Base-by-base conservation (phyloP, 345 rosid genomes). In the Punica granatum region DNA sequence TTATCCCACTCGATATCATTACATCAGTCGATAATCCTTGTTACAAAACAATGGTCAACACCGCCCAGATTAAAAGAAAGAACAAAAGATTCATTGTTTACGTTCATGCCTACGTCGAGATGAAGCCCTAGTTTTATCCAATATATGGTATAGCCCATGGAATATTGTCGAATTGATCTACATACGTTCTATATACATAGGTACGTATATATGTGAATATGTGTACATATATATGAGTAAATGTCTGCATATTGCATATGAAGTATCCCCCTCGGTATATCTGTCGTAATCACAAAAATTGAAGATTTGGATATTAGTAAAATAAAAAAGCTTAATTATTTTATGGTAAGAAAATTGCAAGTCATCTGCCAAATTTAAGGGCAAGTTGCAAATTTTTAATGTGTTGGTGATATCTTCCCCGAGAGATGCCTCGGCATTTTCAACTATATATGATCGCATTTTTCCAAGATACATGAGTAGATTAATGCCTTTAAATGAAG, bases 381-480 rank as follows among this genome's bases (percentile, higher is more conserved):
- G 59, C 59, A 53, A 53, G 30, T 53, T 25, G 59, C 59, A 53
- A 53, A 53, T 53, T 25, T n/a, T 46, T 46, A 46, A 46, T 46
- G 53, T 19, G 53, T 18, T n/a, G 53, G 1, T n/a, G 7, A 6
- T 13, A 41, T 41, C 44, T 41, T 11, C 44, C 44, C 2, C 2
- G 7, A 46, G 15, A 18, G 53, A 46, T 19, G 4, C 53, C 53
- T 46, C 0, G 53, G 53, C 19, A 23, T 46, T 19, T 46, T 53
- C 28, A 53, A n/a, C 59, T 53, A 11, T 25, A 8, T 5, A 37
- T 37, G 41, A 30, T 53, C 59, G 7, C 31, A 11, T 25, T 53
- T 53, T 25, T 25, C 59, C 7, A 21, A 53, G 21, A 4, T 4
- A 37, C 41, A 37, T 37, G 6, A 37, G 41, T 37, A 37, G 11